Evolutionary conservation across 2,329 filamentous ascomycete genomes (phyloP), one percentile per base, ranked within the genome.

Genomic region (Chlorencoelia australis): DNA sequence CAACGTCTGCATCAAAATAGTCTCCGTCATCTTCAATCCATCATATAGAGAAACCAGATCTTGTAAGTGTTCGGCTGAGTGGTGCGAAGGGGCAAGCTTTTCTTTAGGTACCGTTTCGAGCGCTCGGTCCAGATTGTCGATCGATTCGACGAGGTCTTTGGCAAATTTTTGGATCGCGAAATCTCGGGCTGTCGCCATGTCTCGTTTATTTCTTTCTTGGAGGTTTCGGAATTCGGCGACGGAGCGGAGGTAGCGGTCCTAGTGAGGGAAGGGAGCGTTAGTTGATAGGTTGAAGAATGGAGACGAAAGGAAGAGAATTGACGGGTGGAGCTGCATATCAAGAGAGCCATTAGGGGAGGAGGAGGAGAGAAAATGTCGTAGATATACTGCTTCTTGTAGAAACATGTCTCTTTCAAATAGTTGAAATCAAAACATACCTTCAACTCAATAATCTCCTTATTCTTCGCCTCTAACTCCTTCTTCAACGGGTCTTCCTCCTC

Each of bases 161-260:
- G 89, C 86, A 65, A 98, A 96, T 50, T 80, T 68, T 60, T 94
- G 86, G 55, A 98, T 91, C 55, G 89, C 91, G 54, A 94, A 98
- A 64, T 94, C 84, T 52, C 81, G 80, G 14, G 89, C 85, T 14
- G 74, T 65, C 63, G 91, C 84, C 59, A 93, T 80, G 51, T 98
- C 91, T 57, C 91, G 86, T 60, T 80, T 75, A 28, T 86, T 94
- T 57, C 91, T 85, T 57, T 95, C 86, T 68, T 96, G 89, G 34
- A 98, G 82, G 67, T 96, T 98, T 59, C 86, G 86, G 75, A 93
- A 96, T 55, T 98, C 91, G 64, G 91, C 91, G 47, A 96, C 79
- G 37, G 83, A 82, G 59, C 91, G 89, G 46, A 95, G 75, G 64
- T 87, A 93, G 68, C 87, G 91, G 66, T 96, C 91, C 91, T 96